Conservation (phyloP, 106 monocot species). For the Allium cepa region DNA sequence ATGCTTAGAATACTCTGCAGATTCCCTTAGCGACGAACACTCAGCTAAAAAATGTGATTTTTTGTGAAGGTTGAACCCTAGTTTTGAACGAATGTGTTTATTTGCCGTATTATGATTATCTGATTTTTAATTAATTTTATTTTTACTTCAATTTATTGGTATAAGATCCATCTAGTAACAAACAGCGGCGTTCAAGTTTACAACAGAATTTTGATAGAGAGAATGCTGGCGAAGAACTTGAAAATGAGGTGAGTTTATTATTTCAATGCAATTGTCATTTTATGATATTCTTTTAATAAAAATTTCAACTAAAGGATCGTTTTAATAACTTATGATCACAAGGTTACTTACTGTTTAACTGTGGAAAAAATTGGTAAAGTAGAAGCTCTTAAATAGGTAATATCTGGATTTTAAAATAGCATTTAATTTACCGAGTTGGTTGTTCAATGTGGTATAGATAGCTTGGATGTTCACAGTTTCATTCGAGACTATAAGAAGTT, state of each 20-base stretch:
- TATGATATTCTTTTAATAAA: background rate
- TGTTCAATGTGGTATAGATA: too few species aligned
- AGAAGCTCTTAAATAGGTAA: too few species aligned
- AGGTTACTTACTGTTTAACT: too few species aligned
- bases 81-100: background rate
- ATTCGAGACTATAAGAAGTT: too few species aligned
- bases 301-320: too few species aligned
- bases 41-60: conserved; percentile 18
- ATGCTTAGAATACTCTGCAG: conserved; percentile 6
- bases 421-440: too few species aligned
- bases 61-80: conserved; percentile 20
- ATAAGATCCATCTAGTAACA: conserved; percentile 15
- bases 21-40: conserved; percentile 15
- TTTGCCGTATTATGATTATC: background rate
- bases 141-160: conserved; percentile 2
- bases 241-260: conserved; percentile 28
- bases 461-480: too few species aligned
- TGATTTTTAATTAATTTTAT: background rate
- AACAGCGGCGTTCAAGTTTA: conserved; percentile 1
- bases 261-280: background rate
- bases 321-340: too few species aligned
- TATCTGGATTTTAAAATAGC: too few species aligned
- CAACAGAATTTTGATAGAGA: conserved; percentile 12
- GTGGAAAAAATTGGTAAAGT: background rate
- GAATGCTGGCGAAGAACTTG: conserved; percentile 12